phyloP scores from a whole-genome alignment of 176 grass and related monocot species.

The Elaeis guineensis region DNA sequence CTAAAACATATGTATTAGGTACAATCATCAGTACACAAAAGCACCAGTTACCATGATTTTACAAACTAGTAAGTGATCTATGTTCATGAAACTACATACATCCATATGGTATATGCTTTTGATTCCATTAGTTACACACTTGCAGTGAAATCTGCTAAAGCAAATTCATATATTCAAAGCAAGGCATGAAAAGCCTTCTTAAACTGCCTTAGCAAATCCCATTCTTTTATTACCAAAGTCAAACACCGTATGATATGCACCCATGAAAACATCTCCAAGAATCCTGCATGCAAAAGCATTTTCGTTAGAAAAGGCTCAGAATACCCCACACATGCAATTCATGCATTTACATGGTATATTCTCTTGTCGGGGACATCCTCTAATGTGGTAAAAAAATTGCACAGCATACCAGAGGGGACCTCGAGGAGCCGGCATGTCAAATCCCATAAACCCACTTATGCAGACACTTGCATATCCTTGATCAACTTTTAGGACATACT shows the following conservation, averaged over 20 bases:
- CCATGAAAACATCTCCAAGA: constrained; percentile 98
- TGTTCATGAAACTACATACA: too few relatives aligned
- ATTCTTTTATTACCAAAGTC: constrained; percentile 74
- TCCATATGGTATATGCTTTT: too few relatives aligned
- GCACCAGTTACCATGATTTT: too few relatives aligned
- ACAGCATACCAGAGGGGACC: constrained; percentile 80
- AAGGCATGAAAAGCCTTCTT: constrained; percentile 6
- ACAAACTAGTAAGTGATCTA: too few relatives aligned
- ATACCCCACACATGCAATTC: background rate
- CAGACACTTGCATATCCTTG: constrained; percentile 59
- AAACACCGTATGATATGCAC: constrained; percentile 87
- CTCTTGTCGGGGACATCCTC: background rate
- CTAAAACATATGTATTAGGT: too few relatives aligned
- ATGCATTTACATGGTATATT: too few relatives aligned
- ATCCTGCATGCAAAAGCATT: constrained; percentile 43
- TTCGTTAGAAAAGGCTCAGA: background rate
- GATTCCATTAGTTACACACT: too few relatives aligned
- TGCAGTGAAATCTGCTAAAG: too few relatives aligned
- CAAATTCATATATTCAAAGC: too few relatives aligned
- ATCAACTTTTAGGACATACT: constrained; percentile 83
- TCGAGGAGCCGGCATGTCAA: constrained; percentile 61
- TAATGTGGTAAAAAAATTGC: background rate
- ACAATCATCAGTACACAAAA: too few relatives aligned
- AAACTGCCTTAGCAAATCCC: constrained; percentile 63
- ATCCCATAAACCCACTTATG: constrained; percentile 87